A percentile compares a stretch with the other conserved stretches of the same genome.
Conservation (phyloP, 225 moss, liverwort and hornwort genomes). For the Climacium dendroides region DNA sequence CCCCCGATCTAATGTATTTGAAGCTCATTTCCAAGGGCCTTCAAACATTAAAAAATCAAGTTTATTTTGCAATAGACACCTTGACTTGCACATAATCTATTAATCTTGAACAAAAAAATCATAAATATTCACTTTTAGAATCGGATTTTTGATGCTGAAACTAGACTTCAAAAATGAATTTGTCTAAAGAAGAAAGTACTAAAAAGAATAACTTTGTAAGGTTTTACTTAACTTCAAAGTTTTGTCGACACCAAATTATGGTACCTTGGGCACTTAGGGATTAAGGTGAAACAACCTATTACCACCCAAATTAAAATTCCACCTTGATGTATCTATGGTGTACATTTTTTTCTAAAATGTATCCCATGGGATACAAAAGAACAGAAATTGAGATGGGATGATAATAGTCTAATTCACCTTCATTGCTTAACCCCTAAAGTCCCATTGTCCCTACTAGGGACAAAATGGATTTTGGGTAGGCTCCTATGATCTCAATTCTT, state of each 20-base stretch:
- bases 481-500: no score
- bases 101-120: neutral
- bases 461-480: no score
- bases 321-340: accelerated
- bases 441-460: no score
- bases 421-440: no score
- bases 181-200: accelerated
- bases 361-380: neutral
- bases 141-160: neutral
- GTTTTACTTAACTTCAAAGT: neutral
- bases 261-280: neutral
- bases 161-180: neutral
- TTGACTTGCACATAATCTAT: no score
- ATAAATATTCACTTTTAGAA: neutral
- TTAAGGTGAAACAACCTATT: neutral
- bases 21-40: no score
- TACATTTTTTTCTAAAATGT: neutral
- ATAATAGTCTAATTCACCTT: neutral
- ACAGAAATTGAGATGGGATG: neutral
- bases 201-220: no score
- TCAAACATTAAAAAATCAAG: neutral
- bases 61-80: neutral
- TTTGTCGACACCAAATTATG: neutral
- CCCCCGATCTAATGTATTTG: neutral
- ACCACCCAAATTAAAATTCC: neutral